These are phyloP conservation scores for Acacia concinna DNA, from an alignment of 331 rosid genomes.

Conservation along the genomic window DNA sequence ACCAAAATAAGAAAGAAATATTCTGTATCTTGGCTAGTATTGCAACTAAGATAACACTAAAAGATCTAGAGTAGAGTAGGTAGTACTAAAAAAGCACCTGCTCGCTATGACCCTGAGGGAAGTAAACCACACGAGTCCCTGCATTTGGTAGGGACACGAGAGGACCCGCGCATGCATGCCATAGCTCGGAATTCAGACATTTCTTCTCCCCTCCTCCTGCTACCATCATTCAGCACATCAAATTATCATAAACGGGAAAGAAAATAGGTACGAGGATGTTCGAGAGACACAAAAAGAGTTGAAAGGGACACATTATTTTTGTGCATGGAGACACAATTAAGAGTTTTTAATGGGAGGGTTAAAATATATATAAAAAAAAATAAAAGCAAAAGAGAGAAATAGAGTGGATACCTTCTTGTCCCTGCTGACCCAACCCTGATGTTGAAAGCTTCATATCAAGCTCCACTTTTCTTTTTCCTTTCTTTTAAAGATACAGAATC, in stretches of 20 bases:
- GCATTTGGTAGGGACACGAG: constrained; percentile 86
- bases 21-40: background rate
- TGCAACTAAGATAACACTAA: constrained; percentile 5
- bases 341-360: constrained; percentile 27
- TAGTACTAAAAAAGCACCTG: constrained; percentile 49
- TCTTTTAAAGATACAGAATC: constrained; percentile 41
- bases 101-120: constrained; percentile 97
- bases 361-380: background rate
- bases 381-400: constrained; percentile 36
- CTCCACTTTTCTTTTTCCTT: constrained; percentile 33
- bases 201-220: constrained; percentile 68
- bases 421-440: constrained; percentile 92
- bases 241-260: constrained; percentile 39
- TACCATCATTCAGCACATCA: constrained; percentile 43
- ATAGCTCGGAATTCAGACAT: constrained; percentile 94
- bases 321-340: constrained; percentile 30
- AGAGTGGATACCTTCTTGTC: constrained; percentile 62
- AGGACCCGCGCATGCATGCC: constrained; percentile 99
- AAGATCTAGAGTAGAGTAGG: constrained; percentile 26
- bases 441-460: constrained; percentile 95
- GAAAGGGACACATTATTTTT: constrained; percentile 42
- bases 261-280: constrained; percentile 28
- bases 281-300: constrained; percentile 35
- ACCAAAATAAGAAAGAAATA: constrained; percentile 14
- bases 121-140: constrained; percentile 92